These are phyloP conservation scores for Thalassiosira profunda DNA, from an alignment of 108 stramenopile genomes.

Conservation along the genomic window DNA sequence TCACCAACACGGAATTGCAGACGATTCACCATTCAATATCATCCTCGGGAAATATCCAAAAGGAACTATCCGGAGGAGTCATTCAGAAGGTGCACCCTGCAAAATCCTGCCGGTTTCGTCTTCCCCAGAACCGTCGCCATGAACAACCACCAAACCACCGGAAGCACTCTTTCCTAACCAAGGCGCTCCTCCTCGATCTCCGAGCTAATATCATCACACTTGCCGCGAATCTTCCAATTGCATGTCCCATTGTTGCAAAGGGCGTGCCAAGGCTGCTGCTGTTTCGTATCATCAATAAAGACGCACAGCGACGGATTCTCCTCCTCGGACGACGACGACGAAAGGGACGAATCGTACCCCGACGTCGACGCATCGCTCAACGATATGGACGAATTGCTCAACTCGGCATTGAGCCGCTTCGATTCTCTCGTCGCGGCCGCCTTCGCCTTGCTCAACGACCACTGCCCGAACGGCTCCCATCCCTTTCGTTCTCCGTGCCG, in stretches of 20 bases:
- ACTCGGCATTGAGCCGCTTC: constrained; percentile 48
- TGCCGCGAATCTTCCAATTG: constrained; percentile 77
- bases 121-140: not conserved
- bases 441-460: constrained; percentile 78
- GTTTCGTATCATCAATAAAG: constrained; percentile 42
- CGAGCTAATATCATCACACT: constrained; percentile 72
- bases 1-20: not conserved
- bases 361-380: constrained; percentile 12
- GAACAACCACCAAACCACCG: not conserved
- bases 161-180: not conserved
- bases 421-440: constrained; percentile 61
- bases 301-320: constrained; percentile 10
- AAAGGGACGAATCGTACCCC: constrained; percentile 21
- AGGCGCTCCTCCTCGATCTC: constrained; percentile 40
- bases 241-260: constrained; percentile 85
- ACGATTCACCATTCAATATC: constrained; percentile 4
- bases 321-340: constrained; percentile 15
- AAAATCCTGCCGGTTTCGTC: not conserved
- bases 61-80: constrained; percentile 10
- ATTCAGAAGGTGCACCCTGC: constrained; percentile 1
- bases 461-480: constrained; percentile 93
- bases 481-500: constrained; percentile 72
- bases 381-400: not conserved
- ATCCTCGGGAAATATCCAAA: constrained; percentile 4
- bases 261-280: constrained; percentile 45